A percentile compares a stretch with the other conserved stretches of the same genome.
Evolutionary conservation across 371 early-diverging fungal species (phyloP).

Genomic region (Circinella umbellata): DNA sequence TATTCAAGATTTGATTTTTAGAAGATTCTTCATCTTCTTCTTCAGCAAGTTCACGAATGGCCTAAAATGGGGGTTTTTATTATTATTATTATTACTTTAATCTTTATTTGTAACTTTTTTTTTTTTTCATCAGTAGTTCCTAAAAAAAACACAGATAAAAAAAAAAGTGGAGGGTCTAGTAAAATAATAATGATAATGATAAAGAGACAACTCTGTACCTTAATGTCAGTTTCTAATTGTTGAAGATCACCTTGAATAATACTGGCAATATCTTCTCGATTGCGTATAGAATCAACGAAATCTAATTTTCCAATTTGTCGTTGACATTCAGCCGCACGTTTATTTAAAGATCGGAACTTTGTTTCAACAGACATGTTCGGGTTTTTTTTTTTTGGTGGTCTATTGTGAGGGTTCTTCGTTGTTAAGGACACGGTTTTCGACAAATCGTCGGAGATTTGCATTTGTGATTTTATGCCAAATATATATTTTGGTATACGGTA

Average conservation of each 20-base stretch:
- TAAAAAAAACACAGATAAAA: too few relatives aligned
- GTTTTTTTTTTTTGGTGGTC: too few relatives aligned
- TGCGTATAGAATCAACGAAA: constrained; percentile 33
- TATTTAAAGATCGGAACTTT: constrained; percentile 39
- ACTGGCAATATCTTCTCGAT: constrained; percentile 38
- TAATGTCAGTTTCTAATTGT: constrained; percentile 33
- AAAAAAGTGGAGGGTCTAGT: too few relatives aligned
- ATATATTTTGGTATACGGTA: too few relatives aligned
- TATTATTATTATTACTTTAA: neutral
- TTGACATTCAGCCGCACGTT: constrained; percentile 48
- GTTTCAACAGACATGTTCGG: constrained; percentile 24
- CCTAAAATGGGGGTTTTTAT: constrained; percentile 35
- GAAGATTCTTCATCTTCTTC: constrained; percentile 64
- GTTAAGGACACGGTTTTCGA: neutral
- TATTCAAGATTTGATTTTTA: constrained; percentile 44
- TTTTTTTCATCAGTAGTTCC: too few relatives aligned
- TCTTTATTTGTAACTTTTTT: neutral
- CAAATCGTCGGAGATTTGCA: too few relatives aligned
- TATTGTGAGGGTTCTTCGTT: too few relatives aligned
- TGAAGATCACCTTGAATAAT: constrained; percentile 32
- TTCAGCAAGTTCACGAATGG: constrained; percentile 57
- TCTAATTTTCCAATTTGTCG: constrained; percentile 37
- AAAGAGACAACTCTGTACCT: constrained; percentile 15
- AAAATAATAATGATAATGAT: neutral
- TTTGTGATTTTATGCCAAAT: too few relatives aligned